phyloP scores from a whole-genome alignment of 139 green algal genomes.

The Desmodesmus armatus region DNA sequence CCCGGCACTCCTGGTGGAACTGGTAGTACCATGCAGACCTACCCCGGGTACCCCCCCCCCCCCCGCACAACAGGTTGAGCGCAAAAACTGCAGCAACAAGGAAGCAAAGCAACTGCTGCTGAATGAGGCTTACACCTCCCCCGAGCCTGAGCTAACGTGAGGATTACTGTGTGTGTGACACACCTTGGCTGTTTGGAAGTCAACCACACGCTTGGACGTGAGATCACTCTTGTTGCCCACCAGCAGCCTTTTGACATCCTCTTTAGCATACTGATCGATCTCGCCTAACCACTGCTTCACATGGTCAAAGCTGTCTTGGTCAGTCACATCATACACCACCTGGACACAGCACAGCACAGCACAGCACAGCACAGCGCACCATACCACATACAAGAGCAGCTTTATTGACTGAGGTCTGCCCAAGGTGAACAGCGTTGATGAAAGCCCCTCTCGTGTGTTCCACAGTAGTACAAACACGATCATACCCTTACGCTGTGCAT shows the following conservation, averaged over 20 bases:
- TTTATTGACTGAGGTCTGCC: background rate
- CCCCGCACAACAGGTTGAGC: background rate
- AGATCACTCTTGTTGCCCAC: conserved; percentile 99
- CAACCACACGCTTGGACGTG: conserved; percentile 96
- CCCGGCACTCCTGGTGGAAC: too few species aligned
- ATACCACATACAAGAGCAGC: background rate
- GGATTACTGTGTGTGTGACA: too few species aligned
- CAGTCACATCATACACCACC: conserved; percentile 99
- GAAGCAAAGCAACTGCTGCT: background rate
- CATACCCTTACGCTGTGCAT: too few species aligned
- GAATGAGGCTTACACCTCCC: background rate
- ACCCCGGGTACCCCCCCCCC: too few species aligned
- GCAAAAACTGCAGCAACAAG: background rate
- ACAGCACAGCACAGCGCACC: too few species aligned
- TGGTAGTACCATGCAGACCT: background rate
- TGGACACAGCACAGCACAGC: conserved; percentile 41
- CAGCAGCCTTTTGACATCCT: conserved; percentile 99
- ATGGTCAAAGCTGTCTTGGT: conserved; percentile 99
- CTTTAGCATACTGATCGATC: conserved; percentile 99
- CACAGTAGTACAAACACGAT: too few species aligned
- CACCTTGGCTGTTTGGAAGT: conserved; percentile 95
- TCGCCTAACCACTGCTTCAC: conserved; percentile 99
- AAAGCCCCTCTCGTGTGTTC: too few species aligned
- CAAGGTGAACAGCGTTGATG: too few species aligned
- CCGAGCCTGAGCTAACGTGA: too few species aligned